Evolutionary conservation across 805 yeast species (phyloP).

Genomic region (Candida yuanshanica): DNA sequence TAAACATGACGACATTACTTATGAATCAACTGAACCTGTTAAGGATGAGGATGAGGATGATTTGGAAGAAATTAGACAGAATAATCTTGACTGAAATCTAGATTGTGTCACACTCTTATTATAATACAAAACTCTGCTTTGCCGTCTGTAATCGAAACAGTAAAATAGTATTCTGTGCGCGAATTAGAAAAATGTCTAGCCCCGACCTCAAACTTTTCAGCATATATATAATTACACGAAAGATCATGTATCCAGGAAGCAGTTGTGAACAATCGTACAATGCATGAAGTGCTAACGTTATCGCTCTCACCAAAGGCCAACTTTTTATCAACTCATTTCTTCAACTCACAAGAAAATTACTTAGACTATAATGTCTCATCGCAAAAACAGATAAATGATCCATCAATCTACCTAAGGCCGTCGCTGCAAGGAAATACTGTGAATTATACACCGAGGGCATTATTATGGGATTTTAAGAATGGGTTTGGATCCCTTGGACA

Average conservation of each 20-base stretch:
- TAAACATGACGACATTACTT: constrained; percentile 73
- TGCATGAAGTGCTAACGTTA: constrained; percentile 72
- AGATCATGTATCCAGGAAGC: too few relatives aligned
- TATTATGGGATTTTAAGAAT: constrained; percentile 74
- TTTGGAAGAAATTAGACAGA: constrained; percentile 11
- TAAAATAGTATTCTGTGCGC: too few relatives aligned
- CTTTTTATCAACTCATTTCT: constrained; percentile 73
- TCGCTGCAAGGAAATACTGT: constrained; percentile 35
- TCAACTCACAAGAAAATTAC: constrained; percentile 70
- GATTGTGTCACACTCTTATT: too few relatives aligned
- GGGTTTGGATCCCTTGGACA: constrained; percentile 69
- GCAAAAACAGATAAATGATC: constrained; percentile 28
- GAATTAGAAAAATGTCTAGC: too few relatives aligned
- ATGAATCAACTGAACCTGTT: constrained; percentile 44
- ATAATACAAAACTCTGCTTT: too few relatives aligned
- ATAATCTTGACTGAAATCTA: background rate
- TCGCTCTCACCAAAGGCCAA: constrained; percentile 71
- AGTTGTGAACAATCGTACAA: constrained; percentile 19
- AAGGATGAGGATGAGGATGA: constrained; percentile 27
- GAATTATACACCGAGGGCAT: constrained; percentile 74
- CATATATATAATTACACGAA: too few relatives aligned
- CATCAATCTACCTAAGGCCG: constrained; percentile 42
- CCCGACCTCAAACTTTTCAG: too few relatives aligned
- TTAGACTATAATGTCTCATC: constrained; percentile 42
- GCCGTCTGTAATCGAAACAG: too few relatives aligned